Percentiles rank a stretch among this genome's conserved stretches.
phyloP scores from a whole-genome alignment of 805 yeast genomes.

The Metschnikowia anglica region DNA sequence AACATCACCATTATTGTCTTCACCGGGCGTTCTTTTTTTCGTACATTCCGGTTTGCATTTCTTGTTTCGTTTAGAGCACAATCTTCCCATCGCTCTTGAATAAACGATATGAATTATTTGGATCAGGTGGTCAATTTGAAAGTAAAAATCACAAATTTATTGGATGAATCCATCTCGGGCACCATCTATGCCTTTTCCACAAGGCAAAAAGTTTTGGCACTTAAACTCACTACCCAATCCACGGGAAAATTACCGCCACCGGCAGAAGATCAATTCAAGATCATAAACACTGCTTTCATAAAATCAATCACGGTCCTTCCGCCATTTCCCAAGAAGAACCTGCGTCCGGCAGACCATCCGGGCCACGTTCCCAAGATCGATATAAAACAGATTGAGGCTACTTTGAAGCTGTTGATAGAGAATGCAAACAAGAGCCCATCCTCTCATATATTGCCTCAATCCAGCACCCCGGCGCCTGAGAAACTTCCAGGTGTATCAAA shows the following conservation, averaged over 20 bases:
- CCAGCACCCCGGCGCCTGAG: neutral
- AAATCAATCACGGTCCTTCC: slow-evolving; percentile 47
- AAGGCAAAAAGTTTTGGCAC: slow-evolving; percentile 43
- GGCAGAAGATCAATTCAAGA: slow-evolving; percentile 38
- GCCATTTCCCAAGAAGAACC: slow-evolving; percentile 32
- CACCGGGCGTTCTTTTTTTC: too few relatives aligned
- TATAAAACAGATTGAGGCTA: slow-evolving; percentile 10
- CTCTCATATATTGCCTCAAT: neutral
- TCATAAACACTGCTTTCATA: slow-evolving; percentile 58
- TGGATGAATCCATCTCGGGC: slow-evolving; percentile 61
- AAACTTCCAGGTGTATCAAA: neutral
- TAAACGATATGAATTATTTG: slow-evolving; percentile 16
- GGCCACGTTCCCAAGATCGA: slow-evolving; percentile 13
- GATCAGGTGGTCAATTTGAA: slow-evolving; percentile 27
- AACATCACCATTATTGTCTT: too few relatives aligned
- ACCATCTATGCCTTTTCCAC: slow-evolving; percentile 61
- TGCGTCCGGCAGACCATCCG: slow-evolving; percentile 22
- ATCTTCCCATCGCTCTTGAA: too few relatives aligned
- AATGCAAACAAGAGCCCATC: slow-evolving; percentile 3
- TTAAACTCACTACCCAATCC: slow-evolving; percentile 20
- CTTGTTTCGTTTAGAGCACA: too few relatives aligned
- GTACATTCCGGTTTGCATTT: neutral
- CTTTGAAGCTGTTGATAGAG: slow-evolving; percentile 9
- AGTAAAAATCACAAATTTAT: slow-evolving; percentile 59
- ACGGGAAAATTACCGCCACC: slow-evolving; percentile 6